Base-by-base conservation (phyloP, 768 basidiomycete species). In the Suillus paluster region DNA sequence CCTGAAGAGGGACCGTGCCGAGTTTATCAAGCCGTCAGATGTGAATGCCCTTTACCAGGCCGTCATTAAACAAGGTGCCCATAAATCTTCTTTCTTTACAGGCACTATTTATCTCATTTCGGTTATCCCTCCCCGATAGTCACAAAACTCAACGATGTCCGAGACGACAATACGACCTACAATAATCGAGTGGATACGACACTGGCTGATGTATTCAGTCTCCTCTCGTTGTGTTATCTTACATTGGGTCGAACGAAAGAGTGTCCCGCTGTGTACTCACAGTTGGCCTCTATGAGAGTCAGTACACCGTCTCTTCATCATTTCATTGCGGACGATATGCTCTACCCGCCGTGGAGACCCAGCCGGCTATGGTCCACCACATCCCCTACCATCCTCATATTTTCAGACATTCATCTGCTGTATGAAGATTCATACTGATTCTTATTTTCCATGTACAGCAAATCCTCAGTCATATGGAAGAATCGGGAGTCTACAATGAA, bases 181-280 rank as follows among this genome's bases (percentile, higher is more conserved):
- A 91, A 88, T 71, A 99, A 99, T 76, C 83, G 97, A 56, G 83
- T 99, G 49, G 97, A 99, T 78, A 96, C 94, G 7, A 92, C 95
- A 5, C 87, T 99, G 50, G 89, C 94, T 33, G 97, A 99, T 77
- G 97, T 99, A 41, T 99, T 99, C 79, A 90, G 86, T 71, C 84
- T 99, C 54, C 85, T 99, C 48, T 97, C 95, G 15, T 85, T 99
- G 66, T 98, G 97, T 84, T 99, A 95, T 81, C 88, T 99, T 68
- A 97, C 96, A 41, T 95, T 99, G 64, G 97, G 97, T 46, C 96
- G 95, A 80, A 95, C 94, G 44, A 87, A 89, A 66, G 96, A 98
- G 75, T 90, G 90, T 11, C 96, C 97, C 0, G 97, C 96, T 27
- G 94, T 92, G 0, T 99, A 97, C 75, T 94, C 93, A 65, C 97